phyloP scores from a whole-genome alignment of 1,139 yeast genomes.

The Candida buenavistaensis region DNA sequence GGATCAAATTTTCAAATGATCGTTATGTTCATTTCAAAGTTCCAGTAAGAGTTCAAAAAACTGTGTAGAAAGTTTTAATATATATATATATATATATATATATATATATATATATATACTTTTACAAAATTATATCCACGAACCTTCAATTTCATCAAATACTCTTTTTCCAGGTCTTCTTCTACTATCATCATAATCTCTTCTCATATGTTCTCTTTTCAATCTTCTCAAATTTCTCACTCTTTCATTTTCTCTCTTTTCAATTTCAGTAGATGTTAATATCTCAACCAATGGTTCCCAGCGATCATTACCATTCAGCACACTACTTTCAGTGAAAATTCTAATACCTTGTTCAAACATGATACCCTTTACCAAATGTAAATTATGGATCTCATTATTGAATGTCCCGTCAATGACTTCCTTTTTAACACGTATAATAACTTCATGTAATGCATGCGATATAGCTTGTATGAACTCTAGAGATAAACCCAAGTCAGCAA shows the following conservation, averaged over 20 bases:
- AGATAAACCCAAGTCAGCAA: constrained; percentile 78
- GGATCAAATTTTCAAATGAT: constrained; percentile 28
- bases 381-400: constrained; percentile 45
- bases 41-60: constrained; percentile 27
- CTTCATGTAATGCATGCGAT: constrained; percentile 83
- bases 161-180: constrained; percentile 53
- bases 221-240: constrained; percentile 88
- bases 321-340: constrained; percentile 45
- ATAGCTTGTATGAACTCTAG: constrained; percentile 91
- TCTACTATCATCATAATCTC: constrained; percentile 47
- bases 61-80: neutral
- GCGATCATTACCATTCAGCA: constrained; percentile 55
- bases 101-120: too few species aligned
- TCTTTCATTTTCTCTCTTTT: constrained; percentile 91
- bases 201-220: constrained; percentile 83
- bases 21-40: constrained; percentile 30
- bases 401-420: constrained; percentile 83
- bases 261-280: constrained; percentile 89
- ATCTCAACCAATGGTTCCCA: constrained; percentile 92
- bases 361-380: constrained; percentile 45
- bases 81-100: too few species aligned
- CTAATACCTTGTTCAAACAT: constrained; percentile 47
- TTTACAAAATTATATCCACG: constrained; percentile 17
- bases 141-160: constrained; percentile 54
- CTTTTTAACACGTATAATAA: constrained; percentile 70